Evolutionary conservation across 106 monocot genomes (phyloP), one percentile per base, ranked within the genome.

Genomic region (Dendrobium catenatum): DNA sequence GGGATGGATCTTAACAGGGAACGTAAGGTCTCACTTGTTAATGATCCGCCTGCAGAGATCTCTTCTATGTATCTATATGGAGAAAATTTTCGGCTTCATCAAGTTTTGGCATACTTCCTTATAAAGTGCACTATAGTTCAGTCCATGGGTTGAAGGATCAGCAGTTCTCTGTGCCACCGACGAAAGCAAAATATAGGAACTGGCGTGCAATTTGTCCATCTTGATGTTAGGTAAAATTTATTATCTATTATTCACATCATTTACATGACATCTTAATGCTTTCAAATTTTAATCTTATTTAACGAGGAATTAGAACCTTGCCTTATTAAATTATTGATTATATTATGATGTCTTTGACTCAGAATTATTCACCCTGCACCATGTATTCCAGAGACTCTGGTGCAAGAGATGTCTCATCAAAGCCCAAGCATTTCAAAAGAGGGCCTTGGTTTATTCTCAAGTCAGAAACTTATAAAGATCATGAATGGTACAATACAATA

Each of bases 401-500:
- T 96, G 42, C 91, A 87, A 68, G 91, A 96, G 86, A 96, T 96
- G 96, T 96, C 94, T 76, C 88, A 89, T 37, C 91, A 88, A 19
- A 86, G 81, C 24, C 82, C 74, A 31, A 80, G 87, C 2, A 78
- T 81, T 18, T 96, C 93, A 6, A 88, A 83, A 67, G 96, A 93
- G 84, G 93, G 93, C 16, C 85, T 90, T 26, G 85, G 91, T 46
- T 78, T 96, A 1, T 82, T 86, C 87, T 83, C 94, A 66, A 87
- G 90, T 79, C 96, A 94, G 79, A 90, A 90, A 81, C 90, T 96
- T 37, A 87, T 93, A 33, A 96, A 88, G 66, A 87, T 83, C 48
- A 96, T 96, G 96, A 89, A 89, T 29, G 93, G 96, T 42, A 92
- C 87, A 5, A 87, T 95, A 19, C 95, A 95, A 82, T 93, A 93